Evolutionary conservation across 257 asterid genomes (phyloP).

Genomic region (Nicotiana undulata): DNA sequence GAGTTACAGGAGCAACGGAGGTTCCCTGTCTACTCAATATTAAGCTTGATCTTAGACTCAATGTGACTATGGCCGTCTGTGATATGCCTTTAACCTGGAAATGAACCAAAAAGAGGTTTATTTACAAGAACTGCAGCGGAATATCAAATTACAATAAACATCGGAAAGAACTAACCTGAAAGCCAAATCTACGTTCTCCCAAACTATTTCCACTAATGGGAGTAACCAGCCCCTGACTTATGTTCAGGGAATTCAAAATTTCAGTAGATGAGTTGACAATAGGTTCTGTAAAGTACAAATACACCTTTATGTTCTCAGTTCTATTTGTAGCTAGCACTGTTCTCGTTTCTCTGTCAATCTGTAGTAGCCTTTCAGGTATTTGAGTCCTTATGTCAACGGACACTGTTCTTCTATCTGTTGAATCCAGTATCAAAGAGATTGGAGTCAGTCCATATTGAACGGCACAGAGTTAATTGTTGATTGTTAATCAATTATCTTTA

Average conservation of each 20-base stretch:
- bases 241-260: constrained; percentile 50
- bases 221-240: constrained; percentile 56
- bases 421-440: not conserved
- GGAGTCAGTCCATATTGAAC: not conserved
- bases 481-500: not conserved
- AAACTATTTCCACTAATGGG: constrained; percentile 53
- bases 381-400: constrained; percentile 62
- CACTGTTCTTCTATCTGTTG: constrained; percentile 70
- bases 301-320: constrained; percentile 50
- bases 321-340: constrained; percentile 70
- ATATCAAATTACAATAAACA: not conserved
- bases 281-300: constrained; percentile 72
- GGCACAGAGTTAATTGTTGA: not conserved
- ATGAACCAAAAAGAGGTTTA: not conserved
- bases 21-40: constrained; percentile 72
- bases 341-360: constrained; percentile 54
- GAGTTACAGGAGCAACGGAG: constrained; percentile 64
- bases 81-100: constrained; percentile 55
- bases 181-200: constrained; percentile 85
- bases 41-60: constrained; percentile 51
- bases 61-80: constrained; percentile 52
- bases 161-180: constrained; percentile 45
- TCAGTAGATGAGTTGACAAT: constrained; percentile 71
- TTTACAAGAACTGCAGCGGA: not conserved
- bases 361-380: constrained; percentile 67